A percentile compares a stretch with the other conserved stretches of the same genome.
phyloP scores from a whole-genome alignment of 1,284 basidiomycete genomes.

The Puccinia polysora region DNA sequence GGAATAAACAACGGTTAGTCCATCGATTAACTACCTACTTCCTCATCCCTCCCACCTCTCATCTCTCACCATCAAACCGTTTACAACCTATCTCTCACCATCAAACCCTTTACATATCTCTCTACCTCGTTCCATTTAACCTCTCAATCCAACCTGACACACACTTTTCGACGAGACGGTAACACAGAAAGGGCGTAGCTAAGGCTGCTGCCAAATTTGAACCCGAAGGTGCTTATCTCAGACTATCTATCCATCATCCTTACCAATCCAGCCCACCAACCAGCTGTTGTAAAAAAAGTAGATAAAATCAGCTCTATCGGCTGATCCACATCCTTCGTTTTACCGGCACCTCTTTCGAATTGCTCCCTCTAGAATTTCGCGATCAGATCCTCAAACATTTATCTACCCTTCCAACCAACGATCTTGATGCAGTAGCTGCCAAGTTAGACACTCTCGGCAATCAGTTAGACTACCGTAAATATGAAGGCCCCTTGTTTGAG shows the following conservation, averaged over 20 bases:
- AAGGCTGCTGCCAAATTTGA: conserved; percentile 59
- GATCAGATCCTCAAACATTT: conserved; percentile 91
- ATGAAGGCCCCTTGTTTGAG: conserved; percentile 92
- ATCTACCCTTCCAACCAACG: conserved; percentile 70
- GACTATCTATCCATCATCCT: background rate
- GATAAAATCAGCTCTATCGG: conserved; percentile 1
- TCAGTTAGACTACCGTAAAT: conserved; percentile 74
- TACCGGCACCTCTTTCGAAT: background rate
- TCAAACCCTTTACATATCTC: background rate
- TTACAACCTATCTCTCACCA: background rate
- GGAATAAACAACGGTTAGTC: conserved; percentile 55
- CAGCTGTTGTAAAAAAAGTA: too few relatives aligned
- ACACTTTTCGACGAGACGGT: too few relatives aligned
- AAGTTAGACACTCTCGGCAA: conserved; percentile 62
- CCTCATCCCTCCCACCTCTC: conserved; percentile 34
- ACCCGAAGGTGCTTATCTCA: conserved; percentile 55
- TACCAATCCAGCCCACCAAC: background rate
- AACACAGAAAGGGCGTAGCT: conserved; percentile 51
- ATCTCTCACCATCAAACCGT: background rate
- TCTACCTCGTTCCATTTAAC: background rate
- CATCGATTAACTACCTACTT: conserved; percentile 1
- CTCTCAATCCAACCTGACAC: background rate
- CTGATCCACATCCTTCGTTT: background rate
- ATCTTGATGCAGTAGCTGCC: conserved; percentile 74
- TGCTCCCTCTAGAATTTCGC: conserved; percentile 67